phyloP scores from a whole-genome alignment of 148 eudicot genomes.

The Rheum nobile region DNA sequence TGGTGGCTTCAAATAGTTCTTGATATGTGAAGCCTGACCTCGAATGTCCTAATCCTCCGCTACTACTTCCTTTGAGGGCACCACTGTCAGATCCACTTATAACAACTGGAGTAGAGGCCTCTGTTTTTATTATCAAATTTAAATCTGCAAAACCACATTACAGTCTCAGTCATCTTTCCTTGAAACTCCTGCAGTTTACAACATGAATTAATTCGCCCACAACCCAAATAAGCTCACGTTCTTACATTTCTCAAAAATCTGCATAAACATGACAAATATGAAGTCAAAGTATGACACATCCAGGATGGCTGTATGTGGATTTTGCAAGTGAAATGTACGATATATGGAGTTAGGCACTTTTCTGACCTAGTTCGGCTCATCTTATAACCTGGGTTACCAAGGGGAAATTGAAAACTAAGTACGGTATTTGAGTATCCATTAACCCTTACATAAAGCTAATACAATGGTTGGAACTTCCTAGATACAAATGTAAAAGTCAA shows the following conservation, averaged over 20 bases:
- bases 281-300: neutral
- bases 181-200: neutral
- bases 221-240: neutral
- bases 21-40: constrained; percentile 48
- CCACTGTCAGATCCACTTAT: constrained; percentile 30
- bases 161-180: neutral
- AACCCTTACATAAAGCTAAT: neutral
- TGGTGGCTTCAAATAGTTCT: constrained; percentile 45
- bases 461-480: neutral
- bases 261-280: neutral
- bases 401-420: neutral
- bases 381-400: neutral
- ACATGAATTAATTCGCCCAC: neutral
- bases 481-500: neutral
- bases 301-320: neutral
- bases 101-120: constrained; percentile 19
- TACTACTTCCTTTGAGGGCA: constrained; percentile 20
- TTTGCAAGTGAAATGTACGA: neutral
- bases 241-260: neutral
- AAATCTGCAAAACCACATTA: constrained; percentile 20
- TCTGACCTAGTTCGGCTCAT: neutral
- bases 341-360: neutral
- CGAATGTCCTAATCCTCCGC: constrained; percentile 41
- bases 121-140: constrained; percentile 26
- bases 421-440: neutral